Evolutionary conservation across 805 yeast species (phyloP), one percentile per base, ranked within the genome.

Genomic region (Tetrapisispora fleetii): DNA sequence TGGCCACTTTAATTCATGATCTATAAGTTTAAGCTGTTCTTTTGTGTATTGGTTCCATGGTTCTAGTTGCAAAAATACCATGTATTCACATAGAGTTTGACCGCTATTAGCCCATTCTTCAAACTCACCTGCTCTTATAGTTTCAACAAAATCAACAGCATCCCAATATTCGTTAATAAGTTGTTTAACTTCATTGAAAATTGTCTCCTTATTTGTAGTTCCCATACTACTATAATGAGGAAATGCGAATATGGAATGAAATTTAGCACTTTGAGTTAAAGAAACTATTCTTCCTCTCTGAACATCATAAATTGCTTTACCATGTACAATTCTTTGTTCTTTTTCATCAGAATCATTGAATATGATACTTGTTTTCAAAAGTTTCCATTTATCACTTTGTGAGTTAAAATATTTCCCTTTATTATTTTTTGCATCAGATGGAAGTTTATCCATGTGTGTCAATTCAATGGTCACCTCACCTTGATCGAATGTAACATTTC

Each of bases 1-100:
- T 1, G 96, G 97, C 52, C 75, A 70, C 11, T 55, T 61, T 19
- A 89, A 66, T 62, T 90, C 98, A 36, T 78, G 74, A 55, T 90
- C 96, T 30, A 90, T 79, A 43, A 68, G 68, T 40, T 70, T 58
- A 50, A 88, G 59, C 52, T 88, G 80, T 9, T 72, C 70, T 18
- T 55, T 59, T 6, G 68, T 67, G 4, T 77, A 69, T 33, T 76
- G 70, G 13, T 72, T 70, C 16, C 88, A 79, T n/a, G 83, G 76
- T 37, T 77, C 77, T 18, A 85, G 63, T 58, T 88, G 95, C 44
- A 87, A 69, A 57, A 75, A 89, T 0, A 78, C 64, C 18, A 88
- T 67, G 53, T 73, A 80, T 62, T 90, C 98, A 65, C 98, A 90
- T 51, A 68, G 74, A 16, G 62, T 62, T 7, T 45, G 46, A 0